Evolutionary conservation across 2,329 filamentous ascomycete species (phyloP), one percentile per base, ranked within the genome.

Genomic region (Dothideomycetidae sp.): DNA sequence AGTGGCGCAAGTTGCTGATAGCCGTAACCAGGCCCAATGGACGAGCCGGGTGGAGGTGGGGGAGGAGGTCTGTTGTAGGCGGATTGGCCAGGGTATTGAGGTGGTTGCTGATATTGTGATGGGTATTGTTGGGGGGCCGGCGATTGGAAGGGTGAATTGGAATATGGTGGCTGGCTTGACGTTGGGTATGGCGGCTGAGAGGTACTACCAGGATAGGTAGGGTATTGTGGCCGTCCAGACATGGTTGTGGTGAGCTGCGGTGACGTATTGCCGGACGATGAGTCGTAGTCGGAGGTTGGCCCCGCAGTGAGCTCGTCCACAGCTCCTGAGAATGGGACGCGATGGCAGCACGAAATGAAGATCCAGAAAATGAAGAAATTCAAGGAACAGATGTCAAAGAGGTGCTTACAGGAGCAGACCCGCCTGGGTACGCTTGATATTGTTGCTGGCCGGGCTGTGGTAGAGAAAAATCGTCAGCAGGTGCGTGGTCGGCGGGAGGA

Each of bases 401-500:
- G n/a, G n/a, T n/a, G 36, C 36, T 38, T 38, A 38, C 36, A 16
- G 30, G 29, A 33, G 21, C 21, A 26, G 21, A 26, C 7, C 29
- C 36, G 28, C 40, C 43, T 34, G 42, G 38, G 33, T 44, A 43
- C 23, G 39, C 64, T 59, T 73, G 68, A 56, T 74, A 73, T 50
- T 64, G 60, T 43, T 55, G 57, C 47, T 68, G 31, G 33, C 36
- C 39, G 29, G 47, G 48, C 48, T 52, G 43, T 48, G 47, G 44
- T 34, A 34, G 19, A 42, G 39, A 41, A 40, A 35, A 44, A 39
- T n/a, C n/a, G 38, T 46, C 36, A 44, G 39, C 39, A 36, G 41
- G 45, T 40, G 33, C 40, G 44, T 38, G 40, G n/a, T n/a, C n/a
- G n/a, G n/a, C n/a, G n/a, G n/a, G n/a, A n/a, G n/a, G n/a, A n/a